Evolutionary conservation across 2,329 filamentous ascomycete genomes (phyloP).

Genomic region (Penicillium sp.): DNA sequence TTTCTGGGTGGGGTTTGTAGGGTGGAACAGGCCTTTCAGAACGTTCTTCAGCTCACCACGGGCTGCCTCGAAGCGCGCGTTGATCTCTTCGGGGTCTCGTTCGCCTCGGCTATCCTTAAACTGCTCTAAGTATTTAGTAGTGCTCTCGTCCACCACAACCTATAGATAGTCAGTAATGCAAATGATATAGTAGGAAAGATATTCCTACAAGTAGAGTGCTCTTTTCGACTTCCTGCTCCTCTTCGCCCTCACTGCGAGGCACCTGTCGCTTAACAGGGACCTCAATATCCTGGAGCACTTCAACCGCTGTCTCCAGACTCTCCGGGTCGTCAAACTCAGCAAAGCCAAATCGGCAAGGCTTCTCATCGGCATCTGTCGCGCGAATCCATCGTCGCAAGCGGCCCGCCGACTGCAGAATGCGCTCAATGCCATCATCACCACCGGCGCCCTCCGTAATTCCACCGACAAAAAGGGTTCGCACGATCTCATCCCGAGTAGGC

Average conservation of each 20-base stretch:
- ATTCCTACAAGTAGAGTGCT: slow-evolving; percentile 62
- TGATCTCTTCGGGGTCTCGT: slow-evolving; percentile 58
- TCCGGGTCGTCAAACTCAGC: slow-evolving; percentile 92
- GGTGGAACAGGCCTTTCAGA: slow-evolving; percentile 71
- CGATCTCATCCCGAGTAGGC: slow-evolving; percentile 84
- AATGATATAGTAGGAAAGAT: not conserved
- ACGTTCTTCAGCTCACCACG: slow-evolving; percentile 66
- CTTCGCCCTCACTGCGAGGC: slow-evolving; percentile 44
- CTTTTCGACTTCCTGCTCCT: slow-evolving; percentile 61
- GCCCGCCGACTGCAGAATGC: slow-evolving; percentile 73
- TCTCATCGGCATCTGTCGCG: slow-evolving; percentile 73
- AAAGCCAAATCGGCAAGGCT: slow-evolving; percentile 87
- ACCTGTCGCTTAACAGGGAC: slow-evolving; percentile 76
- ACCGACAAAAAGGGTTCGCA: slow-evolving; percentile 86
- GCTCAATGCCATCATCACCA: slow-evolving; percentile 75
- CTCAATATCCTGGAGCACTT: slow-evolving; percentile 77
- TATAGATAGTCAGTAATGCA: slow-evolving; percentile 31
- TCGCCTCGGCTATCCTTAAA: slow-evolving; percentile 69
- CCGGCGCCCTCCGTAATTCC: slow-evolving; percentile 77
- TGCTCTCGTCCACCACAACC: slow-evolving; percentile 75
- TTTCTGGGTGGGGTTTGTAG: slow-evolving; percentile 50
- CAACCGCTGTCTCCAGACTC: slow-evolving; percentile 79
- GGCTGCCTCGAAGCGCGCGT: slow-evolving; percentile 69
- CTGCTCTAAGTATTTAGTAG: slow-evolving; percentile 80
- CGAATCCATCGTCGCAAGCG: slow-evolving; percentile 82